A percentile compares a stretch with the other conserved stretches of the same genome.
These are phyloP conservation scores for Claviceps sp. DNA, from an alignment of 2,329 filamentous ascomycete species.

Conservation along the genomic window DNA sequence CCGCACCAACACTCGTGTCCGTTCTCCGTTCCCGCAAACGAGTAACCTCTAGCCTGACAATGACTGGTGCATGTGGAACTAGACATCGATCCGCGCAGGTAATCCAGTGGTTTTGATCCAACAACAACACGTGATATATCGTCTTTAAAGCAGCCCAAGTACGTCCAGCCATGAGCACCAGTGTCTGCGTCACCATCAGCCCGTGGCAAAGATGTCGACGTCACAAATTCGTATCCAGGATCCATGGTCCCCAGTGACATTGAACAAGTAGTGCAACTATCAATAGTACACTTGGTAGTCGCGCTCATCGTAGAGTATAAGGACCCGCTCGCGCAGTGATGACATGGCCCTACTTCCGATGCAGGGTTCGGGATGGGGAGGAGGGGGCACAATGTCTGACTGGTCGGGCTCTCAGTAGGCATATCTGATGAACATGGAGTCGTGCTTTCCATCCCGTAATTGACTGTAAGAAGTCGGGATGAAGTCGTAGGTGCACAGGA, in stretches of 20 bases:
- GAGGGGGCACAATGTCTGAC: neutral
- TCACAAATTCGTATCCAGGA: neutral
- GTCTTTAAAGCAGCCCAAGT: slow-evolving; percentile 21
- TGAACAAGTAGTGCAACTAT: neutral
- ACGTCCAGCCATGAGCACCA: slow-evolving; percentile 11
- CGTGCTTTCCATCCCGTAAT: neutral
- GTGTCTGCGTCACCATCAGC: neutral
- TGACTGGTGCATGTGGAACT: slow-evolving; percentile 33
- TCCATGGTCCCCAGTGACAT: neutral
- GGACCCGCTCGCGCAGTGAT: slow-evolving; percentile 17
- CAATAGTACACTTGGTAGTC: neutral
- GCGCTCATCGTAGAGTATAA: slow-evolving; percentile 11
- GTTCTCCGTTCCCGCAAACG: slow-evolving; percentile 36
- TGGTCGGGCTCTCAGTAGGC: neutral
- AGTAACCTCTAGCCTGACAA: slow-evolving; percentile 27
- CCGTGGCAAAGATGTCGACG: neutral
- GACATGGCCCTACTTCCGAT: slow-evolving; percentile 11
- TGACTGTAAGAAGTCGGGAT: neutral
- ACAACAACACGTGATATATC: slow-evolving; percentile 10
- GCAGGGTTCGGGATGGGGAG: neutral
- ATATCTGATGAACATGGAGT: neutral
- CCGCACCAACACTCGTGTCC: slow-evolving; percentile 39
- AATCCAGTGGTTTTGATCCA: slow-evolving; percentile 13
- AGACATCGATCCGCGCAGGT: slow-evolving; percentile 27
- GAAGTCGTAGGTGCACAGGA: neutral